Conservation (phyloP, 2,329 filamentous ascomycete genomes). For the Colletotrichum eleusines region DNA sequence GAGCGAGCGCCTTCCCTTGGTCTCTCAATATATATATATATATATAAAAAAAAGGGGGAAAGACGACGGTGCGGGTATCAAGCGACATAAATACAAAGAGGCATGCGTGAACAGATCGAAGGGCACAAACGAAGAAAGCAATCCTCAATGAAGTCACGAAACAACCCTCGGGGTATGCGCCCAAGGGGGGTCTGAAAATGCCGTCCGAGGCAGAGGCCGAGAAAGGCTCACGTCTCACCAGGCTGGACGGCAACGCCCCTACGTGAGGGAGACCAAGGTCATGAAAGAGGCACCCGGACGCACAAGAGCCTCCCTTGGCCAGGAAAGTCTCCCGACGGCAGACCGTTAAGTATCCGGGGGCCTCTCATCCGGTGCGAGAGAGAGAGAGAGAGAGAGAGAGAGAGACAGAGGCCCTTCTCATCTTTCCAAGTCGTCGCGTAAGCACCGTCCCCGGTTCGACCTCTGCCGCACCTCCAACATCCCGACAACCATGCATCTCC, state of each 20-base stretch:
- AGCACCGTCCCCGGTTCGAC: neutral
- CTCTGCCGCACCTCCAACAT: neutral
- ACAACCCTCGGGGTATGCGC: neutral
- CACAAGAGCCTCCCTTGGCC: neutral
- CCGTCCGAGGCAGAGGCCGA: neutral
- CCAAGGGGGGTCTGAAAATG: neutral
- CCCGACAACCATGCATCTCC: neutral
- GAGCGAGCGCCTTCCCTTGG: no score
- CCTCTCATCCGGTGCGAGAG: no score
- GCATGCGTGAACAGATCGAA: neutral
- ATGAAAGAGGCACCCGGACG: neutral
- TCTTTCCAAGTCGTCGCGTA: neutral
- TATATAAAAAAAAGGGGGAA: no score
- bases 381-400: no score
- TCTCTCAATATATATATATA: accelerated
- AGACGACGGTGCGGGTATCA: neutral
- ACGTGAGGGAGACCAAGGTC: neutral
- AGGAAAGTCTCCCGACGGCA: neutral
- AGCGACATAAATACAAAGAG: neutral
- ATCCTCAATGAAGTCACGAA: no score
- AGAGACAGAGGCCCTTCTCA: neutral
- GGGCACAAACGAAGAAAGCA: no score
- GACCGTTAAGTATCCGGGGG: neutral
- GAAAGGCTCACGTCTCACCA: neutral
- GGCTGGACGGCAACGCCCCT: neutral